phyloP scores from a whole-genome alignment of 306 rosid genomes.

The Neltuma alba region DNA sequence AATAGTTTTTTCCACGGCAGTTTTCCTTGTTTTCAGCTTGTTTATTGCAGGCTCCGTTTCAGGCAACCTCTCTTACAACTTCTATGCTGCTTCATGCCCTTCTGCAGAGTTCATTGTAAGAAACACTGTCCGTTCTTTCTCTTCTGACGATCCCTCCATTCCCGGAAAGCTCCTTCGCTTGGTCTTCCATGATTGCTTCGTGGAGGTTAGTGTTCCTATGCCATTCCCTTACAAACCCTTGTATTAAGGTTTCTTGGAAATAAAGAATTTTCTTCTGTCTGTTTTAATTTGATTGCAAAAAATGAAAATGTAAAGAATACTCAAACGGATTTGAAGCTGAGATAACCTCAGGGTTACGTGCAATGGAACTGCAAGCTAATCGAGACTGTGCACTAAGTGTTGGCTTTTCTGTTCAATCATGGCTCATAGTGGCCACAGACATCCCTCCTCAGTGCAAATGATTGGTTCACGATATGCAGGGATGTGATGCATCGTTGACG shows the following conservation, averaged over 20 bases:
- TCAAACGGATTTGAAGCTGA: slow-evolving; percentile 9
- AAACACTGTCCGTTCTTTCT: slow-evolving; percentile 64
- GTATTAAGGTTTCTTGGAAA: not conserved
- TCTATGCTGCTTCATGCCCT: slow-evolving; percentile 79
- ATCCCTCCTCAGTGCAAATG: not conserved
- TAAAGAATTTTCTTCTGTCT: not conserved
- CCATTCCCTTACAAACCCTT: not conserved
- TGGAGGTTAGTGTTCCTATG: slow-evolving; percentile 59
- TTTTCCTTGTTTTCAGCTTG: slow-evolving; percentile 36
- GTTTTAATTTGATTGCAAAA: not conserved
- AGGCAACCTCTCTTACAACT: slow-evolving; percentile 63
- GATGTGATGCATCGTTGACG: slow-evolving; percentile 88
- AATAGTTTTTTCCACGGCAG: slow-evolving; percentile 19
- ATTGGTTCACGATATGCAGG: slow-evolving; percentile 47
- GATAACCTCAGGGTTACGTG: not conserved
- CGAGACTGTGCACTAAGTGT: not conserved
- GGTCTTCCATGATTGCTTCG: slow-evolving; percentile 93
- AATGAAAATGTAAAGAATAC: not conserved
- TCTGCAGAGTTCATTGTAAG: slow-evolving; percentile 70
- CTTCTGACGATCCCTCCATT: slow-evolving; percentile 67
- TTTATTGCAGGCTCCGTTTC: slow-evolving; percentile 36
- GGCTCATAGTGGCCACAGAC: no score
- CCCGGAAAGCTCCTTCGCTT: slow-evolving; percentile 95
- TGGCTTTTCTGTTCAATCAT: not conserved
- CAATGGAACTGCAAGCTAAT: not conserved